Evolutionary conservation across 768 basidiomycete species (phyloP).

Genomic region (Termitomyces sp.): DNA sequence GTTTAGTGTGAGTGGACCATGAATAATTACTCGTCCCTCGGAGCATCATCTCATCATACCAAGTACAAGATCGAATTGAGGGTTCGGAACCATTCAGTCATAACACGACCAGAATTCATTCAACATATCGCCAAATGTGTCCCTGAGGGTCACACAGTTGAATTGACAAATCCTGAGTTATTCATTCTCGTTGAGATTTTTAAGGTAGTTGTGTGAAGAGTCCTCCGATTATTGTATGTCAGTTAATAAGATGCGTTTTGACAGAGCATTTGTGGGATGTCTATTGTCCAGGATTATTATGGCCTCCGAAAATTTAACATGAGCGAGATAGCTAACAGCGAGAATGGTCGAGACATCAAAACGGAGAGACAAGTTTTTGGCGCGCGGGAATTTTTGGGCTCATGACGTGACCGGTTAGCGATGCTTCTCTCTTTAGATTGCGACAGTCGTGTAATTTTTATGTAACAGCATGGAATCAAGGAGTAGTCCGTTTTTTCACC

Average conservation of each 20-base stretch:
- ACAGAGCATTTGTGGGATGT: constrained; percentile 74
- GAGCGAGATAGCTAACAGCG: constrained; percentile 58
- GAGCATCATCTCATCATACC: neutral
- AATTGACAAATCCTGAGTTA: constrained; percentile 60
- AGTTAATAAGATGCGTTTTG: neutral
- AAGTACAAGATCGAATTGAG: constrained; percentile 83
- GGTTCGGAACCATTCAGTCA: constrained; percentile 69
- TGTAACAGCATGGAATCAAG: neutral
- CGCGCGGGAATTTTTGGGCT: neutral
- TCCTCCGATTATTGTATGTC: neutral
- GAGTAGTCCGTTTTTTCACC: neutral
- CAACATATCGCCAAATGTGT: constrained; percentile 67
- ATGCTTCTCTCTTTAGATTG: neutral
- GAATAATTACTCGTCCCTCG: neutral
- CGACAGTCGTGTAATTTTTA: neutral
- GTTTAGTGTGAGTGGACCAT: constrained; percentile 36
- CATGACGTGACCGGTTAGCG: neutral
- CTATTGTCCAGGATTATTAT: constrained; percentile 71
- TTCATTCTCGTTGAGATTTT: constrained; percentile 80
- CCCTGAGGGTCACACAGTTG: constrained; percentile 60
- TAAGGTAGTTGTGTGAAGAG: constrained; percentile 45
- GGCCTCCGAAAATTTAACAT: constrained; percentile 73
- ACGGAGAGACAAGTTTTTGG: constrained; percentile 13
- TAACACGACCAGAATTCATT: constrained; percentile 54
- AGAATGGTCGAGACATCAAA: constrained; percentile 27